Percentiles rank a stretch among this genome's conserved stretches.
Conservation (phyloP, 2,329 filamentous ascomycete genomes). For the Xylaria sp. region DNA sequence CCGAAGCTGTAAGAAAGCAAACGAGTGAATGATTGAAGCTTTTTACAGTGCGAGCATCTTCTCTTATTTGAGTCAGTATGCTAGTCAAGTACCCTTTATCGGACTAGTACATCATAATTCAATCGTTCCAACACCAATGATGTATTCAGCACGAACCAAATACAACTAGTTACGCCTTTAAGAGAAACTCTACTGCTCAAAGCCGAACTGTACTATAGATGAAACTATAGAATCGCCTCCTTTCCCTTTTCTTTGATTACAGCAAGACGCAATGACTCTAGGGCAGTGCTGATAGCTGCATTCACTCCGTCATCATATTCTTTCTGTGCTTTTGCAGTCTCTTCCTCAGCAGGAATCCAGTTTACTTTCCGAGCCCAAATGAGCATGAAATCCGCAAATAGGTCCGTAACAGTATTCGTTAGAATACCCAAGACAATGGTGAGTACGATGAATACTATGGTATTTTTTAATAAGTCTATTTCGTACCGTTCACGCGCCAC, state of each 20-base stretch:
- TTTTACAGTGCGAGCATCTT: background rate
- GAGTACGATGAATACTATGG: conserved; percentile 23
- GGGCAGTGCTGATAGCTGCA: conserved; percentile 8
- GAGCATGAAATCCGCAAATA: conserved; percentile 26
- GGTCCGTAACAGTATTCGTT: conserved; percentile 30
- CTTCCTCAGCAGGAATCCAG: conserved; percentile 27
- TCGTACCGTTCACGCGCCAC: conserved; percentile 22
- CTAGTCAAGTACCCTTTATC: background rate
- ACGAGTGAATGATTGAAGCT: background rate
- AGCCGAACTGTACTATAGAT: background rate
- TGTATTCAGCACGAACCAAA: background rate
- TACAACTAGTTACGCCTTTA: background rate
- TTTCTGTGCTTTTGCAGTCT: conserved; percentile 4
- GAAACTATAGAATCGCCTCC: background rate
- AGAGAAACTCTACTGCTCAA: background rate
- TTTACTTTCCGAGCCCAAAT: conserved; percentile 21
- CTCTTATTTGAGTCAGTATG: background rate
- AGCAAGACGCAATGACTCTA: conserved; percentile 18
- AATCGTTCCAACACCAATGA: background rate
- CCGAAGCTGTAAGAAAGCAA: conserved; percentile 10
- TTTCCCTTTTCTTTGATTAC: background rate
- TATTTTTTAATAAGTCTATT: conserved; percentile 20
- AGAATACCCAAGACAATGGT: conserved; percentile 25
- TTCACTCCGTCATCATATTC: conserved; percentile 13
- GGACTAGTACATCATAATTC: too few species aligned